Base-by-base conservation (phyloP, 148 eudicot genomes). In the Silene conica region DNA sequence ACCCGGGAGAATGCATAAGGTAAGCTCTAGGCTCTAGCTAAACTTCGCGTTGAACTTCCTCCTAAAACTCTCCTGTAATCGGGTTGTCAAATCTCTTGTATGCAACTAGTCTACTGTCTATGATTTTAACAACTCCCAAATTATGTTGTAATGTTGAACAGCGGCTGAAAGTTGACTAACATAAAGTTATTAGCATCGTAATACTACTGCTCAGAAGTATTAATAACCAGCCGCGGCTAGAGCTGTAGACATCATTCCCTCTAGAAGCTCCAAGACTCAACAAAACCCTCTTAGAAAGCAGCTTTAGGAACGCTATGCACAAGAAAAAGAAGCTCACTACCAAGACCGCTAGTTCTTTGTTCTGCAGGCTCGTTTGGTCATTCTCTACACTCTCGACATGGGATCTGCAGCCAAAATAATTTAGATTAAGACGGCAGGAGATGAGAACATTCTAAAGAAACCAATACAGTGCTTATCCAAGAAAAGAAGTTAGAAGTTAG, bases 361-460 rank as follows among this genome's bases (percentile, higher is more conserved):
- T 88, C 66, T 87, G 97, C 77, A 93, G 71, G 70, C 80, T 86
- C 9, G 80, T 80, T 78, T 93, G 98, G 63, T 91, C 87, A 2
- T 31, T 82, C 67, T 74, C 70, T 70, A 93, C 83, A 81, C 81
- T 88, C 66, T 91, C 88, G 12, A 93, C 76, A 50, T 84, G 91
- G 60, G 83, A 85, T 73, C 98, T 93, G 89, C 84, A 85, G 18
- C 22, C 57, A 21, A 76, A 73, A 57, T 18, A n/a, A 11, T 12
- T 10, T 3, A 6, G 55, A 22, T 3, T 1, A 64, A 13, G 7
- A 7, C 8, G 8, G 9, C 43, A 38, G 43, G 43, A 38, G 43
- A 38, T 38, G n/a, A n/a, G n/a, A n/a, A n/a, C n/a, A n/a, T n/a
- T n/a, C n/a, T n/a, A n/a, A n/a, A n/a, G n/a, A n/a, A n/a, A n/a